Conservation (phyloP, 2,329 filamentous ascomycete genomes). For the Coniochaeta sp. region DNA sequence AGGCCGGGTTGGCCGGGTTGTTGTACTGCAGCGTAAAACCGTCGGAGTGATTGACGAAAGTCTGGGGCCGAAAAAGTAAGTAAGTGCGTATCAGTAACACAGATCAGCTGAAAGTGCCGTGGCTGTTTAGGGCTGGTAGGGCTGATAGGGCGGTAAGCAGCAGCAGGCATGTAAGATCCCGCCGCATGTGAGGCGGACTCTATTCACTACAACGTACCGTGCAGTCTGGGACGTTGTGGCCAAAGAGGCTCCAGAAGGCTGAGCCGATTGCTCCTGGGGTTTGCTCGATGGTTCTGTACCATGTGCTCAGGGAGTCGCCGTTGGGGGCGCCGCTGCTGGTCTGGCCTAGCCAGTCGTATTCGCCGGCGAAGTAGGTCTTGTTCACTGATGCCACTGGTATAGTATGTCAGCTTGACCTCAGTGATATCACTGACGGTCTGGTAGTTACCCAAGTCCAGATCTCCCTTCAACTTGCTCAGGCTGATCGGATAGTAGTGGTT, state of each 20-base stretch:
- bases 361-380: conserved; percentile 36
- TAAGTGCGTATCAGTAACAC: neutral
- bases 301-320: conserved; percentile 27
- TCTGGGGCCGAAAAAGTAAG: conserved; percentile 20
- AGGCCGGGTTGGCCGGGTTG: conserved; percentile 31
- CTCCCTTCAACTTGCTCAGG: conserved; percentile 28
- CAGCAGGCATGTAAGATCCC: neutral
- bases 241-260: conserved; percentile 39
- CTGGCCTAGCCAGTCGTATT: conserved; percentile 36
- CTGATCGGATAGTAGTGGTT: conserved; percentile 40
- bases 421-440: neutral
- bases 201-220: conserved; percentile 22
- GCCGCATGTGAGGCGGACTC: neutral
- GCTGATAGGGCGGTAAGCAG: too few species aligned
- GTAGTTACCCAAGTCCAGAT: conserved; percentile 16
- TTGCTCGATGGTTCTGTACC: conserved; percentile 31
- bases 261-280: conserved; percentile 31
- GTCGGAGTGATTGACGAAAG: conserved; percentile 36
- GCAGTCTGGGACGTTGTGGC: conserved; percentile 36
- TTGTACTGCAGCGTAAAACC: conserved; percentile 38
- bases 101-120: too few species aligned
- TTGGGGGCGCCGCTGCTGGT: conserved; percentile 10
- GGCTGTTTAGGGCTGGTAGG: too few species aligned
- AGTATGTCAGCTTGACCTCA: neutral
- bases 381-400: conserved; percentile 25